These are phyloP conservation scores for Fusarium verrucosum DNA, from an alignment of 2,329 filamentous ascomycete genomes.

Conservation along the genomic window DNA sequence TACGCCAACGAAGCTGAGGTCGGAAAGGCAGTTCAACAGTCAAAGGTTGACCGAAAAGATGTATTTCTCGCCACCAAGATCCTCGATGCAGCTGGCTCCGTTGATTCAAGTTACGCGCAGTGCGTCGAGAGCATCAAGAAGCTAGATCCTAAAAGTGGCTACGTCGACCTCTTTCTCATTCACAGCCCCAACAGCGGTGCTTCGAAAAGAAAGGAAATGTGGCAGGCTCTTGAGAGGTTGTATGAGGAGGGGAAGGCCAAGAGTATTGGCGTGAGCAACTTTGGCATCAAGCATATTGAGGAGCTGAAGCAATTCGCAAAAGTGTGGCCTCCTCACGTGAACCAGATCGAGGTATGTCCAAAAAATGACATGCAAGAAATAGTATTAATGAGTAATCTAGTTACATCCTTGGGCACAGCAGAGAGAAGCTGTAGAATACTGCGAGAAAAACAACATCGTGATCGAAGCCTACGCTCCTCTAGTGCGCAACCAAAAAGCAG, in stretches of 20 bases:
- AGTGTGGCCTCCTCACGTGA: constrained; percentile 72
- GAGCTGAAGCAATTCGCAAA: constrained; percentile 70
- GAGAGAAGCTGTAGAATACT: constrained; percentile 53
- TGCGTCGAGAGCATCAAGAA: constrained; percentile 69
- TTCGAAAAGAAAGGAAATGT: constrained; percentile 68
- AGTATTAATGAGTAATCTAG: constrained; percentile 65
- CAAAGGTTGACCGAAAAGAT: constrained; percentile 55
- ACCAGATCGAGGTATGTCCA: constrained; percentile 71
- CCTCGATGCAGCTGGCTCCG: constrained; percentile 53
- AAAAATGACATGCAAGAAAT: background rate
- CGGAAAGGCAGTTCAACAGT: constrained; percentile 58
- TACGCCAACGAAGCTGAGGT: constrained; percentile 56
- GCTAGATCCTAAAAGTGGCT: constrained; percentile 64
- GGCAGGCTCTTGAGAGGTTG: constrained; percentile 71
- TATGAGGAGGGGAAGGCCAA: constrained; percentile 67
- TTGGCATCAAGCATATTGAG: constrained; percentile 72
- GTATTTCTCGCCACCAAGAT: constrained; percentile 67
- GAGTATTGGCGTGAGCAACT: constrained; percentile 78
- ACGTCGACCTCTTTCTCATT: constrained; percentile 75
- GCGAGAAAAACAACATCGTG: constrained; percentile 79
- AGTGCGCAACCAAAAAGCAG: constrained; percentile 46
- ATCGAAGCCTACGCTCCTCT: constrained; percentile 51
- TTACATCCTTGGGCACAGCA: constrained; percentile 74
- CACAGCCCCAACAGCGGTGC: constrained; percentile 68
- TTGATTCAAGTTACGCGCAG: constrained; percentile 68